Conservation (phyloP, 495 filamentous ascomycete species). For the Chaetomidium leptoderma region DNA sequence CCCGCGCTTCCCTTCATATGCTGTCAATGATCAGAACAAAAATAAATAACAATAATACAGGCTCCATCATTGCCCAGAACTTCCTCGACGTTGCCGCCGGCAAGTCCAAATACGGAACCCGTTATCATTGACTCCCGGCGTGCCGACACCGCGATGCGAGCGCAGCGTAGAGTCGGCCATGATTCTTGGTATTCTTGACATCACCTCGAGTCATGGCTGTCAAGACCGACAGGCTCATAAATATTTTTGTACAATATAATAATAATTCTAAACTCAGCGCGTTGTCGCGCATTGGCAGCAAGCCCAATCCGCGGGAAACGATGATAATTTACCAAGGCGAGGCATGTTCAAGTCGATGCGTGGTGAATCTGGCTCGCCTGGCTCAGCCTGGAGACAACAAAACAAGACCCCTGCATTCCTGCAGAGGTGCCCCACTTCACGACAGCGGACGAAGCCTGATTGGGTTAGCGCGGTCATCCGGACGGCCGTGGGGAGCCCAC, state of each 20-base stretch:
- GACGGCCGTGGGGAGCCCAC: neutral
- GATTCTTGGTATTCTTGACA: no score
- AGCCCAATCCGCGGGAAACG: no score
- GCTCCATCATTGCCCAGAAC: conserved; percentile 50
- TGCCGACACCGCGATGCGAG: no score
- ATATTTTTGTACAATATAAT: no score
- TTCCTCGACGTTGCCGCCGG: conserved; percentile 59
- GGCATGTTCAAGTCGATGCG: no score
- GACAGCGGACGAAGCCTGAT: neutral
- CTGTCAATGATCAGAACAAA: conserved; percentile 8
- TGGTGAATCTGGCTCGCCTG: no score
- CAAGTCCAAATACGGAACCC: conserved; percentile 52
- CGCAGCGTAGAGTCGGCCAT: no score
- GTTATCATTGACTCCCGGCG: conserved; percentile 6
- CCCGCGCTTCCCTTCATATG: conserved; percentile 46
- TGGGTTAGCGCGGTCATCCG: conserved; percentile 6
- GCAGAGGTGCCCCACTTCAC: neutral
- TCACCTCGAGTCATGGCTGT: no score
- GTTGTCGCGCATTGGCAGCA: no score
- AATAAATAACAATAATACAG: conserved; percentile 12
- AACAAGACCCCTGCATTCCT: neutral
- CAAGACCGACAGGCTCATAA: no score
- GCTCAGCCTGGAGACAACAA: neutral
- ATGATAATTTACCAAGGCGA: no score
- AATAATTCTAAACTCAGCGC: no score